Evolutionary conservation across 805 yeast genomes (phyloP), one percentile per base, ranked within the genome.

Genomic region (Wickerhamiella alocasiicola): DNA sequence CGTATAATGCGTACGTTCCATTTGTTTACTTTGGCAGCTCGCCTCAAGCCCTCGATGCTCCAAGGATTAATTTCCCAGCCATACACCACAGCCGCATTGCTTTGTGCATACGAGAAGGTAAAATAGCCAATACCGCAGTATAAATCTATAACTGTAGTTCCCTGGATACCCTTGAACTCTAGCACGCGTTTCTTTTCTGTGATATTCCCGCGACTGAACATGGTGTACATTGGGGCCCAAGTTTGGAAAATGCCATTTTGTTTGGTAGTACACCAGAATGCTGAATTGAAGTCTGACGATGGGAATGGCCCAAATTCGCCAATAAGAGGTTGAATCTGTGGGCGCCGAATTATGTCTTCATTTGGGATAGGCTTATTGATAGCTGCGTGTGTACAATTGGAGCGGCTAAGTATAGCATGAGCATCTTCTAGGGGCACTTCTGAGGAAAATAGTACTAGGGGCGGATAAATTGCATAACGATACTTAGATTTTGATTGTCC

Each of bases 91-190:
- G 59, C 51, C 2, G 84, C 82, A 1, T 68, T 67, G 21, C 66
- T 61, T 36, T 62, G 63, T 33, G 80, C 61, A 52, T 84, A 83
- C 34, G 81, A 67, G 19, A 84, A 60, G 5, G 85, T 71, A 55
- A 83, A 83, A 57, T 83, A 83, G 3, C 95, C 95, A 36, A 83
- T 84, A 0, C 95, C 95, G 23, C 81, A 76, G 55, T 83, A 83
- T 31, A 84, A 51, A 53, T 83, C 95, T 3, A 80, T 64, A 0
- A 79, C 72, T 17, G 63, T 66, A 0, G 64, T 61, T 9, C 57
- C 64, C 7, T 49, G 39, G 1, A 76, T 44, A 0, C 48, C 44
- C 0, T 38, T 7, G 3, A 29, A 29, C 0, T 56, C 55, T 30
- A 81, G 53, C 0, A 83, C 66, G 16, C 95, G 58, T 11, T 73